phyloP scores from a whole-genome alignment of 805 yeast species.

The Metschnikowia henanensis region DNA sequence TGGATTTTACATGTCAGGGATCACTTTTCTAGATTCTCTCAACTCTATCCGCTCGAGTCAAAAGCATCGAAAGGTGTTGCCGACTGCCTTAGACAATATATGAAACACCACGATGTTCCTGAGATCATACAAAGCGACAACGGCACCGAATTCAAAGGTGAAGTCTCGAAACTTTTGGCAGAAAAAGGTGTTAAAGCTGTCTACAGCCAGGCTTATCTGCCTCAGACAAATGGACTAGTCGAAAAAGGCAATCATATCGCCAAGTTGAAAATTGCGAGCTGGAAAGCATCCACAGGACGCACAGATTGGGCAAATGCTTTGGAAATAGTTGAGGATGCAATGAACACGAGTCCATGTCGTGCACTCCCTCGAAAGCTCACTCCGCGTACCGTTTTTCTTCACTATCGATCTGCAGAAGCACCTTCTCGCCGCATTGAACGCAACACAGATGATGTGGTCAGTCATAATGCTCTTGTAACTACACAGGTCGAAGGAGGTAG shows the following conservation, averaged over 20 bases:
- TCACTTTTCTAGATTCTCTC: neutral
- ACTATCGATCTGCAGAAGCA: too few relatives aligned
- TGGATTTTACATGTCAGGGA: neutral
- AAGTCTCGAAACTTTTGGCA: neutral
- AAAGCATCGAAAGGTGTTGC: neutral
- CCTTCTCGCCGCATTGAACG: too few relatives aligned
- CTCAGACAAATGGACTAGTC: neutral
- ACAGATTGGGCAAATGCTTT: neutral
- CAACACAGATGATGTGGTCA: too few relatives aligned
- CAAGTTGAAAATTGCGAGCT: neutral
- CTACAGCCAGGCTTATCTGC: neutral
- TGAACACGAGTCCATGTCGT: neutral
- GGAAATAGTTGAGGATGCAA: neutral
- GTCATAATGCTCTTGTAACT: too few relatives aligned
- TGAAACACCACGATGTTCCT: neutral
- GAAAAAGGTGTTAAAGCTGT: neutral
- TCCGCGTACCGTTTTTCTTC: neutral
- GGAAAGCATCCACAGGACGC: neutral
- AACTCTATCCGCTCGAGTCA: neutral
- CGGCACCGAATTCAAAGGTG: conserved; percentile 1
- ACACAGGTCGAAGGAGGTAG: too few relatives aligned
- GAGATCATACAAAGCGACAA: conserved; percentile 1
- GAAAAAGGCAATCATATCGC: neutral
- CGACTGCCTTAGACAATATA: neutral
- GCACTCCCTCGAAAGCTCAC: neutral